A percentile compares a stretch with the other conserved stretches of the same genome.
Evolutionary conservation across 2,329 filamentous ascomycete species (phyloP).

Genomic region (Spiromastix sp.): DNA sequence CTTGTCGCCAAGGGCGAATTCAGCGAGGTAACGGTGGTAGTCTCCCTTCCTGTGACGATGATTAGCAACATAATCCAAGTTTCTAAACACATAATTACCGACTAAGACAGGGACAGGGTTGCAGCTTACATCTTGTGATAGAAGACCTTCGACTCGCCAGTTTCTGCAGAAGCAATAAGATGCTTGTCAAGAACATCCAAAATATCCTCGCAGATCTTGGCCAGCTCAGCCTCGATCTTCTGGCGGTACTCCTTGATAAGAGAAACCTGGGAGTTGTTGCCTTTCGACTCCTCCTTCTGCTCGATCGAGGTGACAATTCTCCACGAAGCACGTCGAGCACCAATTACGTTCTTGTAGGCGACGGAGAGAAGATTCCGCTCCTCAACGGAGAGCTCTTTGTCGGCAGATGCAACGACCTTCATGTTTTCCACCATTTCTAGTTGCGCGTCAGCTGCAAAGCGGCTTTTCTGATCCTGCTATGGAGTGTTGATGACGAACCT

Average conservation of each 20-base stretch:
- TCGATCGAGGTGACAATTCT: conserved; percentile 97
- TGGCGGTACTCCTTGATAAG: conserved; percentile 97
- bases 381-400: conserved; percentile 75
- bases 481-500: conserved; percentile 51
- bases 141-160: conserved; percentile 97
- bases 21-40: conserved; percentile 97
- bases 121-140: conserved; percentile 92
- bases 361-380: conserved; percentile 96
- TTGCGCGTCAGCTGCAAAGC: conserved; percentile 1
- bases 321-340: conserved; percentile 92
- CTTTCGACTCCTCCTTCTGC: conserved; percentile 99
- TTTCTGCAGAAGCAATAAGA: conserved; percentile 87
- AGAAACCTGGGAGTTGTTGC: conserved; percentile 79
- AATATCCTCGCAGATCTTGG: conserved; percentile 96
- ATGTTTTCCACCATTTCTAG: conserved; percentile 99
- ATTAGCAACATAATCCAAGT: conserved; percentile 10
- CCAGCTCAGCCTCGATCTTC: conserved; percentile 95
- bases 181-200: conserved; percentile 88
- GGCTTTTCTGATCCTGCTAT: too few relatives aligned
- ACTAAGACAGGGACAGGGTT: conserved; percentile 3
- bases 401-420: conserved; percentile 91
- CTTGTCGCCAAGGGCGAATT: conserved; percentile 90
- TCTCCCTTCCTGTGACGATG: conserved; percentile 81
- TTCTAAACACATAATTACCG: conserved; percentile 1
- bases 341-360: conserved; percentile 99